phyloP scores from a whole-genome alignment of 176 grass and related monocot species.

The sorghum (Sorghum bicolor) region DNA sequence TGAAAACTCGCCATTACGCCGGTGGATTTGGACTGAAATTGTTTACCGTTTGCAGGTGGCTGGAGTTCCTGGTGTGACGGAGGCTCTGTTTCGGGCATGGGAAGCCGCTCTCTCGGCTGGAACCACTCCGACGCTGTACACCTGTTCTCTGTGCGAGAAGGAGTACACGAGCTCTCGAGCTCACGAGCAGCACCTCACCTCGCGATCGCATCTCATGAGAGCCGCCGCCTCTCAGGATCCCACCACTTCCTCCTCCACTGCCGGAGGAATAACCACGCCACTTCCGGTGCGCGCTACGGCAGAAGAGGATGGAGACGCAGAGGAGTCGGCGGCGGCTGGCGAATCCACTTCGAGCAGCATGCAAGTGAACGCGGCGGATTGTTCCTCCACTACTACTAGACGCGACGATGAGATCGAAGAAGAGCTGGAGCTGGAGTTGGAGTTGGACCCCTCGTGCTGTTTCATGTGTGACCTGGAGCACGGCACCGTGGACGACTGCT shows the following conservation, averaged over 20 bases:
- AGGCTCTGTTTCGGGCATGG: constrained; percentile 66
- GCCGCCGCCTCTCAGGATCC: constrained; percentile 49
- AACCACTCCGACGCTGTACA: constrained; percentile 51
- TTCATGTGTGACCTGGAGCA: constrained; percentile 85
- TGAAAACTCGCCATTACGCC: neutral
- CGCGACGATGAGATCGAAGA: constrained; percentile 47
- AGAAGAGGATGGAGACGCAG: constrained; percentile 50
- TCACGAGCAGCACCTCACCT: constrained; percentile 79
- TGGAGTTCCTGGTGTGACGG: constrained; percentile 78
- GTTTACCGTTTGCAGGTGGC: constrained; percentile 53
- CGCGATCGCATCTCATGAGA: constrained; percentile 54
- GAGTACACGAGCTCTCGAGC: constrained; percentile 76
- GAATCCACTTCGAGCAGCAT: constrained; percentile 41
- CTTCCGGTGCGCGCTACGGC: constrained; percentile 25
- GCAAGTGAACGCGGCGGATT: constrained; percentile 27
- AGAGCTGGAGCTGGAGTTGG: neutral
- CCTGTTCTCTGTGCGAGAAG: constrained; percentile 75
- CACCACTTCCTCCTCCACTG: constrained; percentile 45
- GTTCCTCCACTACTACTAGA: neutral
- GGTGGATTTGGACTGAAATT: neutral
- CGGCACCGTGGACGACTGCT: constrained; percentile 64
- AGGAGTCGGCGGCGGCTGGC: constrained; percentile 44
- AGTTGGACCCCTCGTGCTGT: constrained; percentile 60
- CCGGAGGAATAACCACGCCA: constrained; percentile 47
- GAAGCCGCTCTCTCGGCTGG: constrained; percentile 54